These are phyloP conservation scores for Beta corolliflora DNA, from an alignment of 179 eudicot species.

Conservation along the genomic window DNA sequence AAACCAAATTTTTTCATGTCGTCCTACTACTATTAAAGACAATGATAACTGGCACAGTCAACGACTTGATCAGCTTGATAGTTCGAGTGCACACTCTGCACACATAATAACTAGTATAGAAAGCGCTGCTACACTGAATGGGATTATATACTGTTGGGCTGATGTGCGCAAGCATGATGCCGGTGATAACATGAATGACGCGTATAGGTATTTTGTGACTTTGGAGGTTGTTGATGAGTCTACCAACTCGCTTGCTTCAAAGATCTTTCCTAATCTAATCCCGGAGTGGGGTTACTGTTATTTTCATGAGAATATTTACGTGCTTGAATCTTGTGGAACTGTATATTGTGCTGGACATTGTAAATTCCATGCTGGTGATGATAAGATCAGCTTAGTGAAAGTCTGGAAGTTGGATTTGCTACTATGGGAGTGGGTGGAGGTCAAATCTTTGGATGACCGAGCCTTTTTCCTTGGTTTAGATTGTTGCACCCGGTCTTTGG, in stretches of 20 bases:
- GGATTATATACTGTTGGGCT: neutral
- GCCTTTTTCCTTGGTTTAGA: slow-evolving; percentile 9
- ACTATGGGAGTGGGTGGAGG: neutral
- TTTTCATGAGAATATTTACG: neutral
- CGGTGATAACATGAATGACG: no score
- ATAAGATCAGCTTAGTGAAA: neutral
- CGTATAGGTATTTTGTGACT: neutral
- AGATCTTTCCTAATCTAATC: neutral
- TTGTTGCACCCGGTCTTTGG: slow-evolving; percentile 13
- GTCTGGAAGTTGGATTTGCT: neutral
- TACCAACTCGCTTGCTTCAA: neutral
- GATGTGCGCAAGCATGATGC: no score
- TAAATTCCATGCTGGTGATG: neutral
- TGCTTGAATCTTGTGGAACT: slow-evolving; percentile 2
- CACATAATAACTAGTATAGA: neutral
- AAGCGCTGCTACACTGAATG: neutral
- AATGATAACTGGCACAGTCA: neutral
- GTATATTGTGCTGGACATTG: neutral
- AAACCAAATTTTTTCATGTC: neutral
- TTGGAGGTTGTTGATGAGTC: neutral
- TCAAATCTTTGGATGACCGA: slow-evolving; percentile 1
- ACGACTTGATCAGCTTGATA: neutral
- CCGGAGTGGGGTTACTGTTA: neutral
- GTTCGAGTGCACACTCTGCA: neutral
- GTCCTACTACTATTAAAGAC: neutral